Base-by-base conservation (phyloP, 495 filamentous ascomycete genomes). In the Opeltia flavorubescens region DNA sequence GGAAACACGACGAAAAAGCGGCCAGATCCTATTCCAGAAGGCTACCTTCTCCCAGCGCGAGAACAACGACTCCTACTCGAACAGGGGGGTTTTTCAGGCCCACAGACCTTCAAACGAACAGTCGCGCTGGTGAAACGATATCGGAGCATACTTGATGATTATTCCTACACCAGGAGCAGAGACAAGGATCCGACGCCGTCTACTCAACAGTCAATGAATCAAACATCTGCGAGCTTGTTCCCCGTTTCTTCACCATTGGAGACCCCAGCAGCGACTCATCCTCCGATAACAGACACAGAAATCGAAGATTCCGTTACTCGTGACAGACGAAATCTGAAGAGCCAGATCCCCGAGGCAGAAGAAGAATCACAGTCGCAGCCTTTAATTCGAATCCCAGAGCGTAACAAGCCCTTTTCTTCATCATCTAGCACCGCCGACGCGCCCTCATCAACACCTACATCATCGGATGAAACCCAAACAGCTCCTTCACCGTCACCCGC, bases 81-180 rank as follows among this genome's bases (percentile, higher is more conserved):
- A 67, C 74, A 78, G 7, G 91, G 91, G 1, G 91, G 91, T 0
- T 89, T 86, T 56, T 94, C 87, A 0, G 91, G 91, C 11, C 91
- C 89, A 2, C 81, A 82, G 60, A 71, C 93, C 60, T 91, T 95
- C 52, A 76, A 81, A 30, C 71, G 76, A 48, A 94, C 84, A 2
- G 60, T 87, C 31, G 67, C 69, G 6, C 66, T 96, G 25, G 86
- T 95, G 0, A 78, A 76, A 43, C 70, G 78, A 46, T 96, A 95
- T 62, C 74, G 87, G 27, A 71, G 72, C 36, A 66, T 80, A 56
- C 68, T 96, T 4, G 86, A 95, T 53, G 52, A 67, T 42, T 53
- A 54, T 4, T 28, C 44, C 4, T 41, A 15, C 3, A 23, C 15
- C 25, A 41, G 21, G 4, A 21, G 6, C 21, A 21, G 6, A 38